Conservation (phyloP, 352 stramenopile genomes). For the Lagenidium giganteum region DNA sequence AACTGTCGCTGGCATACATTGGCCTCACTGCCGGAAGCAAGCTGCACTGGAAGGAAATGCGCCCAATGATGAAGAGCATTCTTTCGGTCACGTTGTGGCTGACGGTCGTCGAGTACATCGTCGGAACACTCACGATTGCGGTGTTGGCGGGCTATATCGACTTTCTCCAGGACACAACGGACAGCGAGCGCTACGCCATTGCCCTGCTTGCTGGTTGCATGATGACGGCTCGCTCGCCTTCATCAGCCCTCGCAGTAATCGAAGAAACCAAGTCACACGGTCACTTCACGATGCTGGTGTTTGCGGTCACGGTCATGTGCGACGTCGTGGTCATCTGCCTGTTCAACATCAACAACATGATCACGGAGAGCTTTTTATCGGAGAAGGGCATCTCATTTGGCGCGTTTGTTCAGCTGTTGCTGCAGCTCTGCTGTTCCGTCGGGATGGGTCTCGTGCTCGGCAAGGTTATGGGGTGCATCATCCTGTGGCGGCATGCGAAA, state of each 20-base stretch:
- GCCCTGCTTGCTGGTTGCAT: constrained; percentile 41
- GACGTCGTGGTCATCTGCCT: constrained; percentile 45
- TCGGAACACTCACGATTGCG: constrained; percentile 35
- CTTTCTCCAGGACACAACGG: constrained; percentile 36
- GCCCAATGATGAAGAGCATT: constrained; percentile 38
- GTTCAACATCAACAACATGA: constrained; percentile 50
- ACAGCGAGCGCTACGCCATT: constrained; percentile 36
- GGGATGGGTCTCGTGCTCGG: too few species aligned
- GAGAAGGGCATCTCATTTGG: constrained; percentile 21
- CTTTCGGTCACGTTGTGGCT: constrained; percentile 28
- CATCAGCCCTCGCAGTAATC: constrained; percentile 42
- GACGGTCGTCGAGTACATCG: constrained; percentile 36
- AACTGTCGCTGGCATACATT: constrained; percentile 42
- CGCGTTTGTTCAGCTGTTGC: constrained; percentile 19
- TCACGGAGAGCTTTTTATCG: constrained; percentile 33
- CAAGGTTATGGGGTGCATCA: too few species aligned
- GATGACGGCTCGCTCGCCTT: constrained; percentile 46
- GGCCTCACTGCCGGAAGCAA: constrained; percentile 36
- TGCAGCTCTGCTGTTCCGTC: too few species aligned
- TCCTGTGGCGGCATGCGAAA: too few species aligned
- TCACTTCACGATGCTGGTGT: constrained; percentile 44
- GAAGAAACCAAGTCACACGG: constrained; percentile 42
- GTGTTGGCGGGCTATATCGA: constrained; percentile 34
- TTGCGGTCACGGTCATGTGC: constrained; percentile 44
- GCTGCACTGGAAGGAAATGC: constrained; percentile 38